A percentile compares a stretch with the other conserved stretches of the same genome.
phyloP scores from a whole-genome alignment of 306 rosid species.

The Abrus pulchellus region DNA sequence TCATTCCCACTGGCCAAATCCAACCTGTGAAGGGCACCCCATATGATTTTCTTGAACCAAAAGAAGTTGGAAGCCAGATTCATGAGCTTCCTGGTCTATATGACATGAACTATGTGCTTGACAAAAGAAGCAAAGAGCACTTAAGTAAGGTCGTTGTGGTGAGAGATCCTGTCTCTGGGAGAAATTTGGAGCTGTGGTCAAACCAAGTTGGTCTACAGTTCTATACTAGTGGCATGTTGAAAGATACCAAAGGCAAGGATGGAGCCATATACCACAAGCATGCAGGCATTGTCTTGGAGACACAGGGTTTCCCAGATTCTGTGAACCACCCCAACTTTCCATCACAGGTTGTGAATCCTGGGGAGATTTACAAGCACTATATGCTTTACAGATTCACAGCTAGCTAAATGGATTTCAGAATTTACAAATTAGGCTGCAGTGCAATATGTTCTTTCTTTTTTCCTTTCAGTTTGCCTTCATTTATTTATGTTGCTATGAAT shows the following conservation, averaged over 20 bases:
- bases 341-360: slow-evolving; percentile 63
- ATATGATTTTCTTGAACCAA: slow-evolving; percentile 64
- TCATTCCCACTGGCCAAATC: slow-evolving; percentile 67
- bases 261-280: slow-evolving; percentile 50
- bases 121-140: slow-evolving; percentile 34
- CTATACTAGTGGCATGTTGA: slow-evolving; percentile 59
- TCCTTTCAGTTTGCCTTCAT: not conserved
- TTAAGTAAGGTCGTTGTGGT: slow-evolving; percentile 56
- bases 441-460: not conserved
- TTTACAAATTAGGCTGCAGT: not conserved
- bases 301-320: slow-evolving; percentile 75
- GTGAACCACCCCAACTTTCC: slow-evolving; percentile 68
- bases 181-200: slow-evolving; percentile 78
- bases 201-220: slow-evolving; percentile 68
- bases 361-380: slow-evolving; percentile 61
- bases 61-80: slow-evolving; percentile 54
- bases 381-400: slow-evolving; percentile 73
- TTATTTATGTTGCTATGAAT: slow-evolving; percentile 4
- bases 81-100: slow-evolving; percentile 58
- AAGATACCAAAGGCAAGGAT: slow-evolving; percentile 57
- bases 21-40: slow-evolving; percentile 57
- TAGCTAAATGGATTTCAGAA: slow-evolving; percentile 5
- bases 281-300: slow-evolving; percentile 66
- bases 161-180: slow-evolving; percentile 59
- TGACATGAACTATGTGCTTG: slow-evolving; percentile 73